phyloP scores from a whole-genome alignment of 2,329 filamentous ascomycete species.

The Chaetothyriales sp. region DNA sequence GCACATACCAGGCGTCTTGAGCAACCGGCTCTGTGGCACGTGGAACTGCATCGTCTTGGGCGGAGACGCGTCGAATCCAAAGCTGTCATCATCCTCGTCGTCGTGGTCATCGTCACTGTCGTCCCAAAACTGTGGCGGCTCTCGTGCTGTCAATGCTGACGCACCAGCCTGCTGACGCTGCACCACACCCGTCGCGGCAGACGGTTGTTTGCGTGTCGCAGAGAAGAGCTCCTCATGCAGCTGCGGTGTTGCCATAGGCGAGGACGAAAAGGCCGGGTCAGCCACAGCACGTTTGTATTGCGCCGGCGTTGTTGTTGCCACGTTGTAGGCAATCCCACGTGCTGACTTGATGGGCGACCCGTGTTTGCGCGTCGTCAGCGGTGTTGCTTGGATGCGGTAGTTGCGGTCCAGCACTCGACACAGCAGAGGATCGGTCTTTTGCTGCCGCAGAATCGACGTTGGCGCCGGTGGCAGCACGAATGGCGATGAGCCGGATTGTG shows the following conservation, averaged over 20 bases:
- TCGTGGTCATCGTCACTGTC: slow-evolving; percentile 48
- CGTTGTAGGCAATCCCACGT: slow-evolving; percentile 8
- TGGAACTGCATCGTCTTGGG: slow-evolving; percentile 55
- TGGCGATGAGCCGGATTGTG: slow-evolving; percentile 35
- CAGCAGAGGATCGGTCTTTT: slow-evolving; percentile 54
- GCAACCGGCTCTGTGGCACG: slow-evolving; percentile 33
- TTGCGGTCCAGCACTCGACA: slow-evolving; percentile 92
- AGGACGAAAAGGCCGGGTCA: slow-evolving; percentile 40
- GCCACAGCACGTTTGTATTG: slow-evolving; percentile 17
- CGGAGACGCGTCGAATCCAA: slow-evolving; percentile 58
- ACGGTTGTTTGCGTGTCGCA: slow-evolving; percentile 42
- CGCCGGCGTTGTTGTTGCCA: slow-evolving; percentile 15
- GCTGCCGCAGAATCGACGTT: slow-evolving; percentile 29
- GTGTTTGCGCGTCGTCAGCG: slow-evolving; percentile 33
- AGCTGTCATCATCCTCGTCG: slow-evolving; percentile 43
- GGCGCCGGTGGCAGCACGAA: slow-evolving; percentile 33
- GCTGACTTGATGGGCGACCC: slow-evolving; percentile 2
- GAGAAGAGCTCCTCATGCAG: slow-evolving; percentile 77
- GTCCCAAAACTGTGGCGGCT: slow-evolving; percentile 47
- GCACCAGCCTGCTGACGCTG: slow-evolving; percentile 9
- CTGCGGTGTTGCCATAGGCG: slow-evolving; percentile 60
- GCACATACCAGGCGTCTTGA: slow-evolving; percentile 33
- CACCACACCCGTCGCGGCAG: slow-evolving; percentile 62
- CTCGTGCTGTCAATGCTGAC: slow-evolving; percentile 21
- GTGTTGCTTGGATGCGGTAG: slow-evolving; percentile 85